Evolutionary conservation across 208 protist species (phyloP).

Genomic region (Hexamita inflata): DNA sequence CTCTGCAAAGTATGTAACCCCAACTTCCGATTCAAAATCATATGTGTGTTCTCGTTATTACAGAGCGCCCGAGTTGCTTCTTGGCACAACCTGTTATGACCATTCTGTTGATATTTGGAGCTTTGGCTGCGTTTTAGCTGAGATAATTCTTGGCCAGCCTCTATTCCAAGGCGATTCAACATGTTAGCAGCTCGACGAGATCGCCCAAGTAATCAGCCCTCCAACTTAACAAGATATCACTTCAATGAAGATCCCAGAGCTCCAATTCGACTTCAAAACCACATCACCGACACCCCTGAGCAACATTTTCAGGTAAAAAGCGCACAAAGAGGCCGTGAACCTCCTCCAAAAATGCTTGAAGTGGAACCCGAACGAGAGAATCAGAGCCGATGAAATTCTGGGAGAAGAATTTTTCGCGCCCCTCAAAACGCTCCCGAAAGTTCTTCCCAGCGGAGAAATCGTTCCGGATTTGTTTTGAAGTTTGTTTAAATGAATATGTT

Average conservation of each 20-base stretch:
- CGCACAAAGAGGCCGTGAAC: constrained; percentile 18
- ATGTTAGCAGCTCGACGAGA: constrained; percentile 20
- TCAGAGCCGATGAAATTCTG: neutral
- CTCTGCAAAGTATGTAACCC: constrained; percentile 28
- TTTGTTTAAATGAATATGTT: too few relatives aligned
- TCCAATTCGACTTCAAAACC: constrained; percentile 59
- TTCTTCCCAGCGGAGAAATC: neutral
- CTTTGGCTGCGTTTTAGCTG: constrained; percentile 26
- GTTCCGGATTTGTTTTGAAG: too few relatives aligned
- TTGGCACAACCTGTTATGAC: constrained; percentile 20
- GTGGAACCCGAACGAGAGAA: constrained; percentile 20
- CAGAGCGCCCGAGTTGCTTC: constrained; percentile 28
- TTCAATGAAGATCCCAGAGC: constrained; percentile 73
- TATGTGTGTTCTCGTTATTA: constrained; percentile 41
- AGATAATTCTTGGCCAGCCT: constrained; percentile 7
- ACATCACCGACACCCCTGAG: constrained; percentile 76
- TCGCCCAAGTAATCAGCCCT: constrained; percentile 43
- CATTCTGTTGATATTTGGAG: constrained; percentile 26
- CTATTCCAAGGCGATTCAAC: neutral
- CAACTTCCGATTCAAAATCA: constrained; percentile 26
- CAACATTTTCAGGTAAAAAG: constrained; percentile 47
- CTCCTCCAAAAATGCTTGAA: constrained; percentile 15
- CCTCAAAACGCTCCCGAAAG: neutral
- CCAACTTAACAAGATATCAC: constrained; percentile 58
- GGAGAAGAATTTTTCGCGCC: constrained; percentile 32